Conservation (phyloP, 192 early-diverging fungal species). For the Umbelopsis sp. region DNA sequence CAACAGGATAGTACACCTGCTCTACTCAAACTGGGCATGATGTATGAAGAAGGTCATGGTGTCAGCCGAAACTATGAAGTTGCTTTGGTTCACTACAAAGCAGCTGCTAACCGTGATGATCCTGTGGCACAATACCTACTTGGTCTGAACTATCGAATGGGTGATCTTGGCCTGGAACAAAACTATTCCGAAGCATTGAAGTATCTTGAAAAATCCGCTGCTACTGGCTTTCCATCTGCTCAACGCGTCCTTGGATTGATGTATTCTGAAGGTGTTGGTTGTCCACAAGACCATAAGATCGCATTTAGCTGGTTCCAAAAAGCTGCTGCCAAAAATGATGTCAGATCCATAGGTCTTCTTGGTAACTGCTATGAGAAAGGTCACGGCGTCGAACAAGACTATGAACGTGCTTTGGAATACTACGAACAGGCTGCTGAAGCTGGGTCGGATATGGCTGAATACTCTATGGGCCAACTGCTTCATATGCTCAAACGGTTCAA, state of each 20-base stretch:
- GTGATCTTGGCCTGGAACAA: constrained; percentile 27
- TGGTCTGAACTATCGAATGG: constrained; percentile 30
- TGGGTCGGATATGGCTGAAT: constrained; percentile 21
- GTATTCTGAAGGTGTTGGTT: constrained; percentile 29
- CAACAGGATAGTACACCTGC: constrained; percentile 30
- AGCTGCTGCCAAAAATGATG: constrained; percentile 35
- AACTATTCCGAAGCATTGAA: constrained; percentile 22
- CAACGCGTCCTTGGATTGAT: constrained; percentile 34
- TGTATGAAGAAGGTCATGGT: constrained; percentile 32
- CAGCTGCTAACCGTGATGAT: constrained; percentile 28
- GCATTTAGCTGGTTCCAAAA: constrained; percentile 42
- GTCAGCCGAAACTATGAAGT: constrained; percentile 25
- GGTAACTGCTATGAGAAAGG: constrained; percentile 42
- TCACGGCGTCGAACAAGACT: constrained; percentile 29
- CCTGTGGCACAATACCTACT: constrained; percentile 30
- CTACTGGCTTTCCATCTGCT: constrained; percentile 25
- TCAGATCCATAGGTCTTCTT: constrained; percentile 26
- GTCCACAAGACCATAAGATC: constrained; percentile 10
- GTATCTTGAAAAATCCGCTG: constrained; percentile 23
- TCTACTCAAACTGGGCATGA: constrained; percentile 29
- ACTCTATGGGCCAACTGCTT: constrained; percentile 14
- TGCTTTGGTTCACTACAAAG: constrained; percentile 31
- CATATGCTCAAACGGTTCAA: constrained; percentile 7
- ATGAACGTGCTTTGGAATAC: constrained; percentile 24
- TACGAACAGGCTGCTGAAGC: constrained; percentile 34